A percentile compares a stretch with the other conserved stretches of the same genome.
These are phyloP conservation scores for Auriscalpium microsporum DNA, from an alignment of 768 basidiomycete species.

Conservation along the genomic window DNA sequence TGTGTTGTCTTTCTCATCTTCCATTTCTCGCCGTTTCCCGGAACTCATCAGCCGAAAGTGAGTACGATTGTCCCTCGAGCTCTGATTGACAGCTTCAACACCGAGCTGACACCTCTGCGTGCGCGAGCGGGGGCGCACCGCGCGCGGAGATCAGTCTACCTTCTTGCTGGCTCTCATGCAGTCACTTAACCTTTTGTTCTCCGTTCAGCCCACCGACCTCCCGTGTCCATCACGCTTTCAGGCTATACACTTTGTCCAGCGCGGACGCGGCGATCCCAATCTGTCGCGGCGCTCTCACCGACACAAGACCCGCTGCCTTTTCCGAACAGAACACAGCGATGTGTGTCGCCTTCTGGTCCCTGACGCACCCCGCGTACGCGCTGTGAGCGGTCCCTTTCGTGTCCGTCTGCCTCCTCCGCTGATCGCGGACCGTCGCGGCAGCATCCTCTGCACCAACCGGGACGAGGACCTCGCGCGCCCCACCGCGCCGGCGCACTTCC, in stretches of 20 bases:
- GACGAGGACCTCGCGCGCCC: slow-evolving; percentile 68
- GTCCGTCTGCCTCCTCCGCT: neutral
- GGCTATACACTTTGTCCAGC: neutral
- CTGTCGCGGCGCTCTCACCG: neutral
- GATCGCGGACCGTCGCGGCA: slow-evolving; percentile 21
- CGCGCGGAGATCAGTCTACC: neutral
- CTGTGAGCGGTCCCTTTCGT: slow-evolving; percentile 42
- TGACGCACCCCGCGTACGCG: slow-evolving; percentile 69
- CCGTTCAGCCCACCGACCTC: neutral
- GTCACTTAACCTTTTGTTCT: neutral
- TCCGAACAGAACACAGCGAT: slow-evolving; percentile 26
- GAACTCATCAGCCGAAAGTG: neutral
- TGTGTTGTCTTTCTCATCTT: neutral
- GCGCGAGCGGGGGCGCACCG: neutral
- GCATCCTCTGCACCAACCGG: slow-evolving; percentile 68
- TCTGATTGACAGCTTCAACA: neutral
- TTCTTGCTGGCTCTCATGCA: neutral
- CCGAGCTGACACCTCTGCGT: neutral
- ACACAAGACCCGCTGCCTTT: neutral
- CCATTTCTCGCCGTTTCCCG: neutral
- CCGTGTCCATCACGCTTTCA: neutral
- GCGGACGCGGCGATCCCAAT: neutral
- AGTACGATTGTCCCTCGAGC: neutral
- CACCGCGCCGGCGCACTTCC: slow-evolving; percentile 57
- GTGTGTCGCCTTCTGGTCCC: slow-evolving; percentile 75